Conservation (phyloP, 306 rosid species). For the Castanopsis chinensis region DNA sequence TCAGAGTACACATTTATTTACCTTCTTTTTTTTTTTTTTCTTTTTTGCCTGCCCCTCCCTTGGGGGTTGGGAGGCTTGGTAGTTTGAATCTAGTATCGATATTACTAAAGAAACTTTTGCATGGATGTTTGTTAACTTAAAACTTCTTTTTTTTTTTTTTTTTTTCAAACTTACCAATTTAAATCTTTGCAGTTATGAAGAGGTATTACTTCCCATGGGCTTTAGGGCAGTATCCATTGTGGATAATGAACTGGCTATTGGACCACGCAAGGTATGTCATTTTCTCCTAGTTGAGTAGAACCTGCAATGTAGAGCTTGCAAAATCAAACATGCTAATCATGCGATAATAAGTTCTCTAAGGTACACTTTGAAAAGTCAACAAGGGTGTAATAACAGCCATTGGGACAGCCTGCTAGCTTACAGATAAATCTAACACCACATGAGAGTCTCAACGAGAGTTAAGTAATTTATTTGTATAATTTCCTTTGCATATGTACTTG, state of each 20-base stretch:
- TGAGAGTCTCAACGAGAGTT: too few relatives aligned
- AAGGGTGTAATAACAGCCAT: too few relatives aligned
- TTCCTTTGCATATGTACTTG: too few relatives aligned
- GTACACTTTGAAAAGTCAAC: too few relatives aligned
- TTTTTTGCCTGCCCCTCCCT: too few relatives aligned
- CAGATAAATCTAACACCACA: too few relatives aligned
- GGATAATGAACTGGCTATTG: conserved; percentile 37
- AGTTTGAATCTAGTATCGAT: too few relatives aligned
- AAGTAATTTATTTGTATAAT: too few relatives aligned
- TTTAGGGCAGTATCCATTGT: conserved; percentile 30
- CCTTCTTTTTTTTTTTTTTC: background rate
- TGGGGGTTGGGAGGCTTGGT: too few relatives aligned
- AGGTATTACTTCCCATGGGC: conserved; percentile 37
- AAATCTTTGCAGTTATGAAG: conserved; percentile 30
- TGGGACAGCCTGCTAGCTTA: too few relatives aligned
- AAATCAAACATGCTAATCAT: background rate
- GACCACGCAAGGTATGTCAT: conserved; percentile 36
- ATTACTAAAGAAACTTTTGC: background rate
- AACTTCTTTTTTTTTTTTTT: too few relatives aligned
- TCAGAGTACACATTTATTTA: conserved; percentile 27
- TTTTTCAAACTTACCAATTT: background rate
- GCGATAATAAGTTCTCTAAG: background rate
- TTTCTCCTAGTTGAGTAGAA: background rate
- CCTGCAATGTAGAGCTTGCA: background rate
- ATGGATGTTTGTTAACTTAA: background rate